A percentile compares a stretch with the other conserved stretches of the same genome.
Evolutionary conservation across 441 rosid genomes (phyloP).

Genomic region (Gossypium aridum): DNA sequence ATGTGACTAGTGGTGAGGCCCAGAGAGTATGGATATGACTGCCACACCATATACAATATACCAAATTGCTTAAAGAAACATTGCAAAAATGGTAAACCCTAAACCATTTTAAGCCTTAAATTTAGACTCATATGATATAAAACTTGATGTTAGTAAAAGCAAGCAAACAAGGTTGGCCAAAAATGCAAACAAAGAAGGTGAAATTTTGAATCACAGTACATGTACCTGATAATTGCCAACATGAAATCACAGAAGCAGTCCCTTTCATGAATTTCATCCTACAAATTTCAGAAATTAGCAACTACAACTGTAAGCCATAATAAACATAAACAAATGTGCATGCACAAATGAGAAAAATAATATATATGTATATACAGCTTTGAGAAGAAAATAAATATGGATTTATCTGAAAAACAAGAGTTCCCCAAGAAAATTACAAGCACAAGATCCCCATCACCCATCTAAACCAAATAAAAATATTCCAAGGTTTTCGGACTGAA

Average conservation of each 20-base stretch:
- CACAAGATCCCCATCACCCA: not conserved
- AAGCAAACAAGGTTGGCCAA: not conserved
- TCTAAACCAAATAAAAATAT: not conserved
- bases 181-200: constrained; percentile 4
- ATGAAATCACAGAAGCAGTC: constrained; percentile 92
- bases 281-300: constrained; percentile 25
- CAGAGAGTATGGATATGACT: constrained; percentile 2
- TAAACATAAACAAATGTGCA: not conserved
- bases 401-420: not conserved
- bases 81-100: not conserved
- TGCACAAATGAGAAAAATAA: not conserved
- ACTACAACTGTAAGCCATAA: constrained; percentile 6
- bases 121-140: not conserved
- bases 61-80: constrained; percentile 17
- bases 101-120: not conserved
- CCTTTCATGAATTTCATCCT: constrained; percentile 99
- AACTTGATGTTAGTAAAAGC: constrained; percentile 1
- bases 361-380: not conserved
- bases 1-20: not conserved
- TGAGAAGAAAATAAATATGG: not conserved
- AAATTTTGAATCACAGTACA: constrained; percentile 8
- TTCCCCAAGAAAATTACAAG: not conserved
- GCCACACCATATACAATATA: not conserved
- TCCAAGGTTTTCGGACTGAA: not conserved
- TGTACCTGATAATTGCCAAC: constrained; percentile 84